Conservation (phyloP, 73 alveolate genomes). For the Paramecium sonneborni region DNA sequence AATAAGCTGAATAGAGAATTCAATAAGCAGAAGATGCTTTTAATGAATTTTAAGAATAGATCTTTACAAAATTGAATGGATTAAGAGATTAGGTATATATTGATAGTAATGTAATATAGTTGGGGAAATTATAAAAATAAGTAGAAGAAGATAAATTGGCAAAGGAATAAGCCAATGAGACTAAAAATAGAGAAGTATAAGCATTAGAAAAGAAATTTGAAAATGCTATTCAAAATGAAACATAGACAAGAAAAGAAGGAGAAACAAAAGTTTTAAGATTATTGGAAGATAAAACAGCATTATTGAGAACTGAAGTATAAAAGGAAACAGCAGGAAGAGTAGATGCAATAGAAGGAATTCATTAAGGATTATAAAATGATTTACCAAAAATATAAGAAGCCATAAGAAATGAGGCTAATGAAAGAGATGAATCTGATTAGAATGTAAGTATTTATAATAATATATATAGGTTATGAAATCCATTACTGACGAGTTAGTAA, state of each 20-base stretch:
- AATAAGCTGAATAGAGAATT: constrained; percentile 53
- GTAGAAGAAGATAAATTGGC: constrained; percentile 51
- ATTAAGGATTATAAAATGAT: constrained; percentile 52
- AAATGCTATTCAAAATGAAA: constrained; percentile 32
- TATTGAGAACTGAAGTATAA: constrained; percentile 36
- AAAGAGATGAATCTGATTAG: constrained; percentile 57
- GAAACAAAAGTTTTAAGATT: constrained; percentile 33
- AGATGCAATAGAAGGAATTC: constrained; percentile 39
- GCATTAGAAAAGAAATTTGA: constrained; percentile 15
- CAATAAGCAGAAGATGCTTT: constrained; percentile 40
- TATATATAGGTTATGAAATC: constrained; percentile 52
- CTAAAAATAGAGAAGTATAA: constrained; percentile 11
- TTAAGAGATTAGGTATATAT: neutral
- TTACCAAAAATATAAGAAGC: constrained; percentile 53
- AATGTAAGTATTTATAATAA: neutral
- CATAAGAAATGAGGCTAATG: constrained; percentile 28
- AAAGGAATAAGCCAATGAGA: constrained; percentile 20
- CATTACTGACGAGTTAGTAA: constrained; percentile 46
- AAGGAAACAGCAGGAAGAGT: constrained; percentile 42
- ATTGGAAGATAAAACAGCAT: constrained; percentile 44
- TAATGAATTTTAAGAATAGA: constrained; percentile 42
- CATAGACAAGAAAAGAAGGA: constrained; percentile 38
- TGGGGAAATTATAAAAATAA: constrained; percentile 1
- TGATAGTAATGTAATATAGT: neutral
- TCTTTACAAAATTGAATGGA: constrained; percentile 40